Percentiles rank a stretch among this genome's conserved stretches.
Conservation (phyloP, 345 rosid species). For the Microcos paniculata region DNA sequence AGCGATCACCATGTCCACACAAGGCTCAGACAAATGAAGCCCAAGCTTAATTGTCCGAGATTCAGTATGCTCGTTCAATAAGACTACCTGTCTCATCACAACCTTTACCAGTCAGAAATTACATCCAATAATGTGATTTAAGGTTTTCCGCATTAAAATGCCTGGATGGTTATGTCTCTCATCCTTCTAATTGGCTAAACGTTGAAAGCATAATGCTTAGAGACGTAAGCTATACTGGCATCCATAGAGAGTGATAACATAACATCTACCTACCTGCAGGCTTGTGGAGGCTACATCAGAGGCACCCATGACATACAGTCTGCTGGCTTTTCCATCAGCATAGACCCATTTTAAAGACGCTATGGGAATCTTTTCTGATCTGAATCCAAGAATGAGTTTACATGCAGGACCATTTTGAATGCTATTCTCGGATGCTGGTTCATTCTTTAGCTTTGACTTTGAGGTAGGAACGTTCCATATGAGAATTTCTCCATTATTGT, state of each 20-base stretch:
- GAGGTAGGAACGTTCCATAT: conserved; percentile 60
- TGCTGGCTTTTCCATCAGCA: conserved; percentile 70
- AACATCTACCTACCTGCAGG: conserved; percentile 49
- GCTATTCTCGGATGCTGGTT: conserved; percentile 36
- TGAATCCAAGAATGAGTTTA: conserved; percentile 87
- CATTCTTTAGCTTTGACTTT: conserved; percentile 38
- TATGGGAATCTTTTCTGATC: conserved; percentile 71
- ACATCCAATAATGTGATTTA: conserved; percentile 1
- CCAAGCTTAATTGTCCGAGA: conserved; percentile 76
- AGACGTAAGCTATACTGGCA: background rate
- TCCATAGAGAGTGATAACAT: background rate
- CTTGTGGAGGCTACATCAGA: conserved; percentile 50
- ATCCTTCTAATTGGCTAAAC: conserved; percentile 9
- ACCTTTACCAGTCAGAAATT: background rate
- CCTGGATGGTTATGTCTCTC: background rate
- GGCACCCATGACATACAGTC: conserved; percentile 67
- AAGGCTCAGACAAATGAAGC: conserved; percentile 72
- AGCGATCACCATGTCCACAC: conserved; percentile 68
- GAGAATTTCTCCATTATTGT: conserved; percentile 73
- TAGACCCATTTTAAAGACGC: conserved; percentile 65
- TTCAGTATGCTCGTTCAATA: conserved; percentile 73
- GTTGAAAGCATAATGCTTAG: background rate
- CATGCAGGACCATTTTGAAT: conserved; percentile 43
- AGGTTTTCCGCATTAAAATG: background rate
- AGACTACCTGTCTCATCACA: conserved; percentile 50